These are phyloP conservation scores for Tolypocladium ophioglossoides DNA, from an alignment of 2,329 filamentous ascomycete genomes.

Conservation along the genomic window DNA sequence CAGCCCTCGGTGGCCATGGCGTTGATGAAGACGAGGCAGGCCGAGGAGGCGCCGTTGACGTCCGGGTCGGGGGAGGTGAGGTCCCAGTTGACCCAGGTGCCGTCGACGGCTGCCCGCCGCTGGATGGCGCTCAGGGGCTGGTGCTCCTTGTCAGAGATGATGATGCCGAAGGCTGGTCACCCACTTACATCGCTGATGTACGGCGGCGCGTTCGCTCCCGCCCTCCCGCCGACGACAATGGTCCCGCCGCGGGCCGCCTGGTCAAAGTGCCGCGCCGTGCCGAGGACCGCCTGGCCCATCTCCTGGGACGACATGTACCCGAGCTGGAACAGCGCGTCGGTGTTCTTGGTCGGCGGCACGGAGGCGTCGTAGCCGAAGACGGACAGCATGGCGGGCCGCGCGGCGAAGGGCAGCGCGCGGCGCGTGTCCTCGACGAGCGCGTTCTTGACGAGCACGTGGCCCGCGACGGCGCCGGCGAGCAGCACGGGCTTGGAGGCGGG, in stretches of 20 bases:
- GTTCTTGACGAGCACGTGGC: slow-evolving; percentile 73
- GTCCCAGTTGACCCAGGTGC: slow-evolving; percentile 44
- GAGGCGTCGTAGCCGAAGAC: slow-evolving; percentile 56
- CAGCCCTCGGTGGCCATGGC: slow-evolving; percentile 70
- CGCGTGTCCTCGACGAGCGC: no score
- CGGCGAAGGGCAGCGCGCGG: slow-evolving; percentile 49
- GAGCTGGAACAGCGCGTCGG: slow-evolving; percentile 30
- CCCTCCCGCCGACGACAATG: slow-evolving; percentile 39
- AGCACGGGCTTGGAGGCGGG: slow-evolving; percentile 31
- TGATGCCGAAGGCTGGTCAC: rapidly evolving
- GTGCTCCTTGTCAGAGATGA: neutral
- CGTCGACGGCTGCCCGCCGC: slow-evolving; percentile 38
- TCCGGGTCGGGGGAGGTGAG: slow-evolving; percentile 18
- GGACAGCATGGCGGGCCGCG: slow-evolving; percentile 43
- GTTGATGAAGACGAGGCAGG: slow-evolving; percentile 76
- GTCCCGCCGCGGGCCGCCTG: slow-evolving; percentile 41
- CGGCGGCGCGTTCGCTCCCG: slow-evolving; percentile 37
- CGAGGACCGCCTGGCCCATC: slow-evolving; percentile 33
- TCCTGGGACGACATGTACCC: slow-evolving; percentile 36
- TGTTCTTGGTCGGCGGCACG: slow-evolving; percentile 34
- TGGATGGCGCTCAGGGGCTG: slow-evolving; percentile 49
- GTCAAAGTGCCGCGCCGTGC: slow-evolving; percentile 31
- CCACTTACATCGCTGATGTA: slow-evolving; percentile 36
- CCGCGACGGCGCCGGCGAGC: slow-evolving; percentile 44
- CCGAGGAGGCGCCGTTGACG: slow-evolving; percentile 34